Base-by-base conservation (phyloP, 139 green algal genomes). In the Nannochloris sp. region DNA sequence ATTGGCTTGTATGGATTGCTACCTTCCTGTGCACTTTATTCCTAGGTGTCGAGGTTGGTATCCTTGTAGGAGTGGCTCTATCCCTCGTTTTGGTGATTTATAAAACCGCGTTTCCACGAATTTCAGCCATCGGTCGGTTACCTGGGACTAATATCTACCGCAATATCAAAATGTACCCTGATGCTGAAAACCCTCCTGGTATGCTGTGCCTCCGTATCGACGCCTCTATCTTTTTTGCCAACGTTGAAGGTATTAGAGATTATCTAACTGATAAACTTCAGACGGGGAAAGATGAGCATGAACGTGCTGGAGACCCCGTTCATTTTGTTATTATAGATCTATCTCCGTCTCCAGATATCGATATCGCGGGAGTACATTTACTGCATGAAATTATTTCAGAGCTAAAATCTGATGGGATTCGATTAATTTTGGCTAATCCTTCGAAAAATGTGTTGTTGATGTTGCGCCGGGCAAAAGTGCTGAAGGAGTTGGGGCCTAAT, bases 311-410 rank as follows among this genome's bases (percentile, higher is more conserved):
- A 30, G 58, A 61, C 31, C 27, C 30, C 7, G n/a, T 89, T 35
- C 33, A 76, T 24, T 94, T 78, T 42, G 77, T 94, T 24, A 77
- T 96, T 34, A 39, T 96, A 36, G 88, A 95, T 67, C 79, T 96
- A 27, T 85, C 80, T 9, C 83, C 87, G 3, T 84, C 90, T 4
- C 54, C 70, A 15, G 79, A 90, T 65, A 73, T 96, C 12, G 89
- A 96, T 70, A 77, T 79, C 25, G 89, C 70, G 5, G 87, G 72
- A 15, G 70, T 83, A 31, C 78, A 91, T 65, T 74, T 77, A 32
- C 34, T 83, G 31, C 51, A 78, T 34, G 66, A 83, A 32, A 66
- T 76, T 12, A 39, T 84, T 0, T 25, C 45, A 19, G 54, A 73
- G 4, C 63, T 74, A 31, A 67, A 68, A 48, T 44, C 64, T 13